phyloP scores from a whole-genome alignment of 2,329 filamentous ascomycete genomes.

The Alternaria sp. region DNA sequence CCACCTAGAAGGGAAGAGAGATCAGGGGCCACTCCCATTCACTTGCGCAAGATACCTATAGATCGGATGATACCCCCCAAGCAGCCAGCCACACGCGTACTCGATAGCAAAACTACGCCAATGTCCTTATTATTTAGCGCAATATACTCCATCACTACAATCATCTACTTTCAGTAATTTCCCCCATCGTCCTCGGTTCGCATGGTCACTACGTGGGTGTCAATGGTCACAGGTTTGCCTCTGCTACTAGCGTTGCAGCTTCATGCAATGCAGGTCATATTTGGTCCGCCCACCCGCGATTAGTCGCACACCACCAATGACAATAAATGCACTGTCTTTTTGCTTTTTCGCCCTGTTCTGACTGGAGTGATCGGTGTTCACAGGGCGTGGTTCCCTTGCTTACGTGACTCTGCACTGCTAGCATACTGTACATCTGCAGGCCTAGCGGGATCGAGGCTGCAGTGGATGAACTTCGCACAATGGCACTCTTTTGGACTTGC shows the following conservation, averaged over 20 bases:
- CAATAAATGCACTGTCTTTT: background rate
- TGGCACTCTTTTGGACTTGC: background rate
- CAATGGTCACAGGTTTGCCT: background rate
- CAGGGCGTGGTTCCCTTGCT: background rate
- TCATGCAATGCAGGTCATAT: conserved; percentile 5
- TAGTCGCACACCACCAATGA: background rate
- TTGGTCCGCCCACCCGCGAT: background rate
- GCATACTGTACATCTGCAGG: background rate
- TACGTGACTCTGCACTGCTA: conserved; percentile 1
- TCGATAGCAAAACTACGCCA: background rate
- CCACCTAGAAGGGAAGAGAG: background rate
- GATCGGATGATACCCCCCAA: conserved; percentile 20
- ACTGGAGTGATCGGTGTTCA: background rate
- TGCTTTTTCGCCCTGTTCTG: background rate
- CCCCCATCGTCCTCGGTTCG: background rate
- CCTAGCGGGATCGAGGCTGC: background rate
- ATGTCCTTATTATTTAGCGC: background rate
- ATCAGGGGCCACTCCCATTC: background rate
- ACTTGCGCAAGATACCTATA: conserved; percentile 9
- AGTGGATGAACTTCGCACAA: background rate
- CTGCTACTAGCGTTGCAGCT: background rate
- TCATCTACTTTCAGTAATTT: background rate
- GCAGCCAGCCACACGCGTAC: background rate
- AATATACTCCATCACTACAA: background rate
- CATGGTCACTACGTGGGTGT: background rate